phyloP scores from a whole-genome alignment of 768 basidiomycete species.

The Mycena amicta region DNA sequence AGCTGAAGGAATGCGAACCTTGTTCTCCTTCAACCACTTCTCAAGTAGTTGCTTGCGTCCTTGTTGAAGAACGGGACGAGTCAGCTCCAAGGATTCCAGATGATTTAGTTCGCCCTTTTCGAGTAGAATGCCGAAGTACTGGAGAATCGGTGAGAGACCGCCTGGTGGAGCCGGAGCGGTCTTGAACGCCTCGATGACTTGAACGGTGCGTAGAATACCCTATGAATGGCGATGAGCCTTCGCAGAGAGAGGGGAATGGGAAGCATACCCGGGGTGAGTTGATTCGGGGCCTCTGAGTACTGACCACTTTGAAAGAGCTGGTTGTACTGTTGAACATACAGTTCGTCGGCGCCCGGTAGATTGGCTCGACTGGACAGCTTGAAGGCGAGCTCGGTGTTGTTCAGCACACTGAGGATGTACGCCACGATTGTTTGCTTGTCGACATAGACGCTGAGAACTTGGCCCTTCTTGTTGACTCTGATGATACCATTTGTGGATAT shows the following conservation, averaged over 20 bases:
- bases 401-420: constrained; percentile 89
- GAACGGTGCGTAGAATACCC: constrained; percentile 93
- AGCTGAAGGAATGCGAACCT: constrained; percentile 64
- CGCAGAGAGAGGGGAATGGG: background rate
- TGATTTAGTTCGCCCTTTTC: constrained; percentile 99
- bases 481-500: constrained; percentile 96
- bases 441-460: constrained; percentile 94
- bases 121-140: constrained; percentile 97
- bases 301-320: constrained; percentile 87
- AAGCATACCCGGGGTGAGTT: constrained; percentile 84
- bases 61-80: constrained; percentile 93
- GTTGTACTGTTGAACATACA: constrained; percentile 94
- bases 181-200: constrained; percentile 98
- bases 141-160: constrained; percentile 91
- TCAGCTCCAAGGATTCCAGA: constrained; percentile 92
- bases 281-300: constrained; percentile 93
- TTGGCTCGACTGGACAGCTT: constrained; percentile 96
- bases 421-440: constrained; percentile 98
- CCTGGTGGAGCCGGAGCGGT: constrained; percentile 88
- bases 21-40: constrained; percentile 99
- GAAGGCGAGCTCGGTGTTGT: constrained; percentile 97
- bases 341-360: constrained; percentile 95
- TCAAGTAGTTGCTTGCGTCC: constrained; percentile 95
- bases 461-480: constrained; percentile 99
- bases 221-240: constrained; percentile 28